Percentiles rank a stretch among this genome's conserved stretches.
Conservation (phyloP, 768 basidiomycete genomes). For the Lactarius hengduanensis region DNA sequence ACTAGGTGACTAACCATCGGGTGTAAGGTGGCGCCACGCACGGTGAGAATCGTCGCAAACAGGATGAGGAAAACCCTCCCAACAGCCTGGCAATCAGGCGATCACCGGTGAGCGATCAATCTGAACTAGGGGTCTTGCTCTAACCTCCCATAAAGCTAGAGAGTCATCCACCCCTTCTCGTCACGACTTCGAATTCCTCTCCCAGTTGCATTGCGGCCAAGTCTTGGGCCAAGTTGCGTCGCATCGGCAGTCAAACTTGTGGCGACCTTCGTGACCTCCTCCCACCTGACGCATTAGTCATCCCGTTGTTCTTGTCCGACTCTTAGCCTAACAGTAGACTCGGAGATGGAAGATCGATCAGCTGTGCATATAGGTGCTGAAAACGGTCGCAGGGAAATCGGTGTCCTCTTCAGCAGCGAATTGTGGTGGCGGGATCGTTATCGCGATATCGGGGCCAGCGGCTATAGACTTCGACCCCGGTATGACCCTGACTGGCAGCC, state of each 20-base stretch:
- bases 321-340: not conserved
- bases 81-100: too few species aligned
- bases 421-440: slow-evolving; percentile 21
- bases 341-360: not conserved
- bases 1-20: too few species aligned
- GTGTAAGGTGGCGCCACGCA: too few species aligned
- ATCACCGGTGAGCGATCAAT: too few species aligned
- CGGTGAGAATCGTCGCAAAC: too few species aligned
- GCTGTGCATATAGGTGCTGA: not conserved
- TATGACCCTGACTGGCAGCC: slow-evolving; percentile 18
- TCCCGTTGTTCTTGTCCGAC: not conserved
- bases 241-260: not conserved
- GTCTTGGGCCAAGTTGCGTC: not conserved
- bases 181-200: not conserved
- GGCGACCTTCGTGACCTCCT: not conserved
- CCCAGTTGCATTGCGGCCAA: not conserved
- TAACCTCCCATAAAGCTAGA: not conserved
- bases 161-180: not conserved
- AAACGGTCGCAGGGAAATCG: not conserved
- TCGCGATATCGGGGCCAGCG: slow-evolving; percentile 12
- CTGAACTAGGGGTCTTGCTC: not conserved
- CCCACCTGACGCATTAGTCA: not conserved
- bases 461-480: slow-evolving; percentile 21
- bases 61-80: too few species aligned
- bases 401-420: slow-evolving; percentile 16